phyloP scores from a whole-genome alignment of 2,329 filamentous ascomycete genomes.

The Paecilomyces formosus region DNA sequence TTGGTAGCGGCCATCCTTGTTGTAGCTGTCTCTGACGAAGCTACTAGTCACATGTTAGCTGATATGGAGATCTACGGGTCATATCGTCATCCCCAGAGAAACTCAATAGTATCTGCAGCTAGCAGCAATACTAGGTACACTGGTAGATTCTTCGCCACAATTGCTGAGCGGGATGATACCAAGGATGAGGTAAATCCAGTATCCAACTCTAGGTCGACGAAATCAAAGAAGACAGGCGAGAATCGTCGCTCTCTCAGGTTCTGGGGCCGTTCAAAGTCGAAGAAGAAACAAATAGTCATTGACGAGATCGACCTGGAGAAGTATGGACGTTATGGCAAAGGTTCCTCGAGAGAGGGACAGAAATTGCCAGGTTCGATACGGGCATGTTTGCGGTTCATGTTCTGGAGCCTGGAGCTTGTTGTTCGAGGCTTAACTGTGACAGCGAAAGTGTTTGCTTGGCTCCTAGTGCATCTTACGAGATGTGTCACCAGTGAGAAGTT shows the following conservation, averaged over 20 bases:
- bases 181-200: constrained; percentile 30
- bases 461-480: constrained; percentile 30
- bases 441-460: constrained; percentile 35
- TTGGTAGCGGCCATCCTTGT: constrained; percentile 39
- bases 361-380: constrained; percentile 32
- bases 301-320: constrained; percentile 41
- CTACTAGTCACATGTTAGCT: constrained; percentile 30
- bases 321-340: constrained; percentile 32
- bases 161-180: constrained; percentile 37
- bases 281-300: constrained; percentile 26
- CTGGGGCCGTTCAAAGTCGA: constrained; percentile 3
- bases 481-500: constrained; percentile 36
- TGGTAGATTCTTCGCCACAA: constrained; percentile 27
- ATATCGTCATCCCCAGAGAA: constrained; percentile 7
- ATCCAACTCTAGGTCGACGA: constrained; percentile 19
- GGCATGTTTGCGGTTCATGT: constrained; percentile 26
- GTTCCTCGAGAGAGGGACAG: constrained; percentile 28
- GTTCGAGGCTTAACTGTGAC: constrained; percentile 29
- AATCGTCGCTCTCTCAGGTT: constrained; percentile 1
- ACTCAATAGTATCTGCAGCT: neutral
- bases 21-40: constrained; percentile 37
- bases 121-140: neutral
- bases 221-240: constrained; percentile 11
- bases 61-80: constrained; percentile 25
- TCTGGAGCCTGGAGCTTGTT: constrained; percentile 30